These are phyloP conservation scores for Collariella sp. DNA, from an alignment of 495 filamentous ascomycete genomes.

Conservation along the genomic window DNA sequence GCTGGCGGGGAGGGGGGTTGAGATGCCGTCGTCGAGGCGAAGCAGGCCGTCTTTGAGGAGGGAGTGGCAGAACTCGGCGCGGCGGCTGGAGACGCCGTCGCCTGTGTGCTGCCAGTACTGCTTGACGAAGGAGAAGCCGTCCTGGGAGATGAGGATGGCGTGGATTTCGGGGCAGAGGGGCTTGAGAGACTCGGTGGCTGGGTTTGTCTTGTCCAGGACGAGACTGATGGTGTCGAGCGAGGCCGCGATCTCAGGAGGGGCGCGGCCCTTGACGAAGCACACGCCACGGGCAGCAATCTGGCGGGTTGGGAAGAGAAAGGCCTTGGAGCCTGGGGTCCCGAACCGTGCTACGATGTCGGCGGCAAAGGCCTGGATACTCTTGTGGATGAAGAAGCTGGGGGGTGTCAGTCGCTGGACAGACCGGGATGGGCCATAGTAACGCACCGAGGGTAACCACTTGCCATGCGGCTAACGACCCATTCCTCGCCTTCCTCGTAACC, in stretches of 20 bases:
- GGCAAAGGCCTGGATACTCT: constrained; percentile 66
- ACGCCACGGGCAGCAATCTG: constrained; percentile 58
- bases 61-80: constrained; percentile 77
- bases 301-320: constrained; percentile 72
- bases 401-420: constrained; percentile 1
- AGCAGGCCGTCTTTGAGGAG: constrained; percentile 65
- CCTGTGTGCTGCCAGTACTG: constrained; percentile 94
- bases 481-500: constrained; percentile 88
- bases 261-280: constrained; percentile 57
- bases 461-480: constrained; percentile 78
- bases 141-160: constrained; percentile 61
- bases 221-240: constrained; percentile 62
- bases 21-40: constrained; percentile 39
- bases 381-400: constrained; percentile 84
- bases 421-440: not conserved
- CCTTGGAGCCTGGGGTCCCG: constrained; percentile 53
- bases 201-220: constrained; percentile 43
- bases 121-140: constrained; percentile 63
- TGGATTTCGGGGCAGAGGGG: constrained; percentile 46
- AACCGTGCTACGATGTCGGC: constrained; percentile 54
- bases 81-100: constrained; percentile 86
- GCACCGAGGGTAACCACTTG: constrained; percentile 84
- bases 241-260: constrained; percentile 36
- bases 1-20: constrained; percentile 9
- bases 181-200: constrained; percentile 39